Conservation (phyloP, 2,329 filamentous ascomycete species). For the Trichoderma citrinoviride region DNA sequence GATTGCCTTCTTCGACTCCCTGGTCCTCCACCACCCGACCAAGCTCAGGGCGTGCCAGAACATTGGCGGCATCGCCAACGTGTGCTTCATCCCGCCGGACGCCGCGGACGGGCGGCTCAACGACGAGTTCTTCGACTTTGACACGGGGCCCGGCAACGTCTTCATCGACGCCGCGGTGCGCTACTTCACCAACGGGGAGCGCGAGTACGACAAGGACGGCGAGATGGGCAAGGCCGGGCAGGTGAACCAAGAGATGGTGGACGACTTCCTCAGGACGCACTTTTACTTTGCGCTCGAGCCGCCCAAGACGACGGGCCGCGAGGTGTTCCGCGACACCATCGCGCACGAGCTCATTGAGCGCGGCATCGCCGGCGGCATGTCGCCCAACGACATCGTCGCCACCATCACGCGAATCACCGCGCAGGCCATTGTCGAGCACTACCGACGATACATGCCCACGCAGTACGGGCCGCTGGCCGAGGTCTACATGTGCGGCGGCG, state of each 20-base stretch:
- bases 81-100: slow-evolving; percentile 57
- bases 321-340: slow-evolving; percentile 58
- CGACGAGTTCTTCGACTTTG: slow-evolving; percentile 44
- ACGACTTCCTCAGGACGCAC: slow-evolving; percentile 46
- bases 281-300: slow-evolving; percentile 51
- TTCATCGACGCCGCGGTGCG: slow-evolving; percentile 57
- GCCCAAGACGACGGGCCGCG: slow-evolving; percentile 58
- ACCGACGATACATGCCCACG: slow-evolving; percentile 46
- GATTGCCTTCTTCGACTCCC: slow-evolving; percentile 51
- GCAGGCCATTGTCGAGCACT: slow-evolving; percentile 53
- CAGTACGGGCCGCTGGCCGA: slow-evolving; percentile 44
- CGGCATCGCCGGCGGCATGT: slow-evolving; percentile 44
- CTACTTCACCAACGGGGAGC: slow-evolving; percentile 49
- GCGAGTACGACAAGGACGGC: slow-evolving; percentile 52
- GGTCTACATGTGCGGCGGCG: slow-evolving; percentile 60
- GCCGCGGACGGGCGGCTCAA: slow-evolving; percentile 27
- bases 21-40: slow-evolving; percentile 50
- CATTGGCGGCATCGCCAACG: slow-evolving; percentile 59
- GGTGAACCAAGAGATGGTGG: slow-evolving; percentile 51
- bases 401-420: slow-evolving; percentile 59
- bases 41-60: slow-evolving; percentile 60
- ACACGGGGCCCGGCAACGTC: slow-evolving; percentile 56
- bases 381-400: slow-evolving; percentile 52
- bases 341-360: slow-evolving; percentile 51
- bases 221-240: slow-evolving; percentile 48